These are phyloP conservation scores for Tephrocybe rancida DNA, from an alignment of 768 basidiomycete genomes.

Conservation along the genomic window DNA sequence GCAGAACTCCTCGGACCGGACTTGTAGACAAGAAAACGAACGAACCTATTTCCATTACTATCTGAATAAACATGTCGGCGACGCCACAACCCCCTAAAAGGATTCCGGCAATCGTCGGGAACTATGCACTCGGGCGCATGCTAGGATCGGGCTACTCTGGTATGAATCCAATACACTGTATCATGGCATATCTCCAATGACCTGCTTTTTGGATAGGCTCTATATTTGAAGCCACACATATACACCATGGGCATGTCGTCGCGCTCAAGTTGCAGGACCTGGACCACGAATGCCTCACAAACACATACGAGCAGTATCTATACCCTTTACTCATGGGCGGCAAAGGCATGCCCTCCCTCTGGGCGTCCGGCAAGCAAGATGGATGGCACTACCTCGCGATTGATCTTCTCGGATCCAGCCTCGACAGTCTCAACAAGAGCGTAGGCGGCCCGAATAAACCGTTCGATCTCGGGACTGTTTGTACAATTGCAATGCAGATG, in stretches of 20 bases:
- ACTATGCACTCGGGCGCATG: constrained; percentile 59
- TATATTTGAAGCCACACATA: constrained; percentile 64
- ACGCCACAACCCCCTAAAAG: background rate
- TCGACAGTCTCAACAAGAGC: constrained; percentile 62
- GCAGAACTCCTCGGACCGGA: background rate
- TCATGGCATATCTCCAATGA: background rate
- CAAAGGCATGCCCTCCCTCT: constrained; percentile 74
- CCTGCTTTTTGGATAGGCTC: constrained; percentile 47
- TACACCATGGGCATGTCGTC: constrained; percentile 60
- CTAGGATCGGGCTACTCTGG: constrained; percentile 80
- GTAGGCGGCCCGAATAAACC: constrained; percentile 47
- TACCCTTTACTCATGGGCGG: constrained; percentile 75
- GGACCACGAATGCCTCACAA: constrained; percentile 77
- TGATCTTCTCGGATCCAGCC: constrained; percentile 69
- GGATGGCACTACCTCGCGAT: constrained; percentile 77
- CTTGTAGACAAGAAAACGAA: background rate
- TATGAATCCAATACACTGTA: constrained; percentile 26
- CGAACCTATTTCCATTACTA: background rate
- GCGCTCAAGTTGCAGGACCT: constrained; percentile 75
- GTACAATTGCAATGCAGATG: constrained; percentile 76
- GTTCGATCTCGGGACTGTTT: constrained; percentile 74
- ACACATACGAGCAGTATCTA: constrained; percentile 66
- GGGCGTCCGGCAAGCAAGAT: constrained; percentile 57
- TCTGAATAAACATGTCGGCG: constrained; percentile 6
- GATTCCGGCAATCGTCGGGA: constrained; percentile 51